Conservation (phyloP, 192 early-diverging fungal species). For the Gamsiella multidivaricata region DNA sequence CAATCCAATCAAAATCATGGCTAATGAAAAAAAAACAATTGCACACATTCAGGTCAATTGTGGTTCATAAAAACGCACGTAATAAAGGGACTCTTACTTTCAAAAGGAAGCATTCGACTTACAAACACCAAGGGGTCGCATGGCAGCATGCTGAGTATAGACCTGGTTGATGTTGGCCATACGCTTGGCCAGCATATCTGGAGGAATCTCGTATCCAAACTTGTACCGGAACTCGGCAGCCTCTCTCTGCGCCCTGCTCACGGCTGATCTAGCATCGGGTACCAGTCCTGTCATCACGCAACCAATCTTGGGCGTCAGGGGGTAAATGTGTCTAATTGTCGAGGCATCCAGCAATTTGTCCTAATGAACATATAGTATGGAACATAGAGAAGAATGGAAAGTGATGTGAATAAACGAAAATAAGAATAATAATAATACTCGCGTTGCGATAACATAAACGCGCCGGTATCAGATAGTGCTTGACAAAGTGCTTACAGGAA, state of each 20-base stretch:
- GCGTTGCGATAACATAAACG: neutral
- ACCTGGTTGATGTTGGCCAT: slow-evolving; percentile 99
- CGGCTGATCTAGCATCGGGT: slow-evolving; percentile 95
- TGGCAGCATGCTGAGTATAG: slow-evolving; percentile 98
- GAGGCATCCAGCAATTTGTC: slow-evolving; percentile 97
- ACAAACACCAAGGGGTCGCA: slow-evolving; percentile 97
- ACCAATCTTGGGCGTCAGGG: slow-evolving; percentile 92
- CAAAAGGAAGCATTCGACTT: slow-evolving; percentile 52
- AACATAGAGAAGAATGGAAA: neutral
- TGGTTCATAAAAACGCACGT: too few species aligned
- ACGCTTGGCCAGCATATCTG: slow-evolving; percentile 97
- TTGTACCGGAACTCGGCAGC: slow-evolving; percentile 99
- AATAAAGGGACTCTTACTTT: too few species aligned
- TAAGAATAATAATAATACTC: neutral
- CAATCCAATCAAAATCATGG: slow-evolving; percentile 97
- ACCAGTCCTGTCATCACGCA: slow-evolving; percentile 99
- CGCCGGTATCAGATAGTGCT: too few species aligned
- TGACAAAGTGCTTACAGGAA: slow-evolving; percentile 68
- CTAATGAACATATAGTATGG: slow-evolving; percentile 47
- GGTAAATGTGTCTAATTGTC: slow-evolving; percentile 93
- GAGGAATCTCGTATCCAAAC: slow-evolving; percentile 97
- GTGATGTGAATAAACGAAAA: too few species aligned
- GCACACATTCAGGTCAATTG: neutral
- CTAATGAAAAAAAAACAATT: slow-evolving; percentile 46
- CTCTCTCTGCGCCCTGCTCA: slow-evolving; percentile 91